Evolutionary conservation across 805 yeast species (phyloP).

Genomic region (Phaffomyces opuntiae): DNA sequence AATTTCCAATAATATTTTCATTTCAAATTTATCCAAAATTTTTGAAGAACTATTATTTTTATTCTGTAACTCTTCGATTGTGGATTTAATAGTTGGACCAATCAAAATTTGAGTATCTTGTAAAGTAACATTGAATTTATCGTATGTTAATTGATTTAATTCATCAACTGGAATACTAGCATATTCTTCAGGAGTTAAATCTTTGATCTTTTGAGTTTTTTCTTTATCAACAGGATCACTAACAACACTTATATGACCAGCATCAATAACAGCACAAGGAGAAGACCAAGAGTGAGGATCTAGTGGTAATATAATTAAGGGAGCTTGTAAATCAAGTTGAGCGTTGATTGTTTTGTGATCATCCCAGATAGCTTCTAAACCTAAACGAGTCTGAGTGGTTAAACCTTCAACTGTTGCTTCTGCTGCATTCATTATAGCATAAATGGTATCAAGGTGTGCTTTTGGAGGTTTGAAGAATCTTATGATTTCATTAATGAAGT

Average conservation of each 20-base stretch:
- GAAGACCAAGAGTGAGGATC: conserved; percentile 74
- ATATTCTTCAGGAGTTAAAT: conserved; percentile 67
- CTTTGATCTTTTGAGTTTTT: conserved; percentile 60
- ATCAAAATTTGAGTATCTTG: conserved; percentile 85
- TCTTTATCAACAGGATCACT: conserved; percentile 75
- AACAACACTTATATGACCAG: conserved; percentile 83
- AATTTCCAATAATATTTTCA: conserved; percentile 68
- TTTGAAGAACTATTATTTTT: conserved; percentile 35
- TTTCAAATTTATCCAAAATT: conserved; percentile 68
- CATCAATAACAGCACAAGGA: conserved; percentile 88
- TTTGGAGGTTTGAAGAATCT: conserved; percentile 83
- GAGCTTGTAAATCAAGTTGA: conserved; percentile 88
- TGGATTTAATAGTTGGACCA: conserved; percentile 73
- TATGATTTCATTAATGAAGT: conserved; percentile 67
- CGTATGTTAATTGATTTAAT: conserved; percentile 68
- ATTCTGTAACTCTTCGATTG: conserved; percentile 64
- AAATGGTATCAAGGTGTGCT: conserved; percentile 79
- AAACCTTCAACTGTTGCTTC: conserved; percentile 91
- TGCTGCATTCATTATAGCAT: conserved; percentile 89
- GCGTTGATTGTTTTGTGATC: conserved; percentile 89
- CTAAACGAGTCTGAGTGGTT: conserved; percentile 83
- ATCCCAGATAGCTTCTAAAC: conserved; percentile 86
- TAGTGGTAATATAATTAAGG: conserved; percentile 79
- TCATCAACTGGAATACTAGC: conserved; percentile 32
- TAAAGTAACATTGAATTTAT: conserved; percentile 67